These are phyloP conservation scores for Salvia splendens DNA, from an alignment of 257 asterid species.

Conservation along the genomic window DNA sequence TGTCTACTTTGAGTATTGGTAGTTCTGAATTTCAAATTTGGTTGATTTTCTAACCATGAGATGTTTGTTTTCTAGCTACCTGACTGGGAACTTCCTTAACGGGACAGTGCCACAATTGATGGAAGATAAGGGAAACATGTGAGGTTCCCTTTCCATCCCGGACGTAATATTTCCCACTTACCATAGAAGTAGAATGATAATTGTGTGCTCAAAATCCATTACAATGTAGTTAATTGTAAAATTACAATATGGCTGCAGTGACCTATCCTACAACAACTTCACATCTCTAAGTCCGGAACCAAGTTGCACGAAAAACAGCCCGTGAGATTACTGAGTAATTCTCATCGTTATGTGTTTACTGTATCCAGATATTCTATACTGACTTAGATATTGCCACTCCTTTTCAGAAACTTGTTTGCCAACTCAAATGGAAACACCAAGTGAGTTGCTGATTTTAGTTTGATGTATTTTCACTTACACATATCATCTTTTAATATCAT, in stretches of 20 bases:
- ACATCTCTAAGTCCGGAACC: slow-evolving; percentile 29
- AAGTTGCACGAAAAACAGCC: slow-evolving; percentile 35
- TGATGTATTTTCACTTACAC: background rate
- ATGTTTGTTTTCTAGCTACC: slow-evolving; percentile 42
- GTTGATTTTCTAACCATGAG: slow-evolving; percentile 22
- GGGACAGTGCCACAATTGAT: slow-evolving; percentile 55
- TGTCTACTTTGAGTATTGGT: background rate
- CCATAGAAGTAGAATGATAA: background rate
- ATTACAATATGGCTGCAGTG: slow-evolving; percentile 43
- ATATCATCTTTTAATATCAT: background rate
- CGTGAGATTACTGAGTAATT: slow-evolving; percentile 43
- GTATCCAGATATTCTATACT: background rate
- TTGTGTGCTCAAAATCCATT: slow-evolving; percentile 2
- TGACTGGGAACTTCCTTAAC: slow-evolving; percentile 53
- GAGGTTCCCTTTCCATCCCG: background rate
- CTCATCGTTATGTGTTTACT: background rate
- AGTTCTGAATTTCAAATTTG: background rate
- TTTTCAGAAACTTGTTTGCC: slow-evolving; percentile 65
- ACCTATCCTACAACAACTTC: slow-evolving; percentile 65
- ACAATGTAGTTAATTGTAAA: background rate
- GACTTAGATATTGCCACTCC: background rate
- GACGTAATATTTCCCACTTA: slow-evolving; percentile 1
- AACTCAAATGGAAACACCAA: slow-evolving; percentile 46
- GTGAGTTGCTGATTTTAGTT: slow-evolving; percentile 40
- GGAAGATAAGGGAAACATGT: slow-evolving; percentile 40